These are phyloP conservation scores for Neofusicoccum ribis DNA, from an alignment of 2,329 filamentous ascomycete species.

Conservation along the genomic window DNA sequence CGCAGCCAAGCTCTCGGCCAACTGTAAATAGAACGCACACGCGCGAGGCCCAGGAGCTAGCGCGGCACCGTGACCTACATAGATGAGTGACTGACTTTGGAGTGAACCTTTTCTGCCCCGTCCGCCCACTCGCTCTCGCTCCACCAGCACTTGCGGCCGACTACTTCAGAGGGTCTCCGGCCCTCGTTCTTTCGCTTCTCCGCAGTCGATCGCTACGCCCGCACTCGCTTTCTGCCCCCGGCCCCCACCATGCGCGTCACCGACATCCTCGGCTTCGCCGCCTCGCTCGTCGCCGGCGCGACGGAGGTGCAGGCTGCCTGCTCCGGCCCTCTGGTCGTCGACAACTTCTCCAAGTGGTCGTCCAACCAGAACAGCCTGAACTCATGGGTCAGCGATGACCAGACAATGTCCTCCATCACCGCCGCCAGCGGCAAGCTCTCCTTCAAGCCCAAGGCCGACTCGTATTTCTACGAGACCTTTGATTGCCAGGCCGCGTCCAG, in stretches of 20 bases:
- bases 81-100: not conserved
- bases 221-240: constrained; percentile 12
- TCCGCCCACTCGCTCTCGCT: not conserved
- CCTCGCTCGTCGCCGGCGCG: constrained; percentile 29
- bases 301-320: constrained; percentile 36
- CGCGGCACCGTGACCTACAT: not conserved
- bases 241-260: constrained; percentile 31
- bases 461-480: constrained; percentile 59
- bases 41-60: not conserved
- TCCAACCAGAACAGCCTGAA: constrained; percentile 38
- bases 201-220: constrained; percentile 28
- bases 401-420: constrained; percentile 47
- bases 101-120: no score
- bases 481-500: constrained; percentile 48
- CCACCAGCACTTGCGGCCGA: not conserved
- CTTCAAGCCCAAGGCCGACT: constrained; percentile 50
- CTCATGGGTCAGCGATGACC: constrained; percentile 48
- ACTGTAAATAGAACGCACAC: not conserved
- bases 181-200: constrained; percentile 41
- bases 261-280: constrained; percentile 35
- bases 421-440: constrained; percentile 47
- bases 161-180: constrained; percentile 22
- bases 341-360: constrained; percentile 40
- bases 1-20: constrained; percentile 6
- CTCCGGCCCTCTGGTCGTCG: constrained; percentile 37